Evolutionary conservation across 352 stramenopile genomes (phyloP), one percentile per base, ranked within the genome.

Genomic region (Pythium volutum): DNA sequence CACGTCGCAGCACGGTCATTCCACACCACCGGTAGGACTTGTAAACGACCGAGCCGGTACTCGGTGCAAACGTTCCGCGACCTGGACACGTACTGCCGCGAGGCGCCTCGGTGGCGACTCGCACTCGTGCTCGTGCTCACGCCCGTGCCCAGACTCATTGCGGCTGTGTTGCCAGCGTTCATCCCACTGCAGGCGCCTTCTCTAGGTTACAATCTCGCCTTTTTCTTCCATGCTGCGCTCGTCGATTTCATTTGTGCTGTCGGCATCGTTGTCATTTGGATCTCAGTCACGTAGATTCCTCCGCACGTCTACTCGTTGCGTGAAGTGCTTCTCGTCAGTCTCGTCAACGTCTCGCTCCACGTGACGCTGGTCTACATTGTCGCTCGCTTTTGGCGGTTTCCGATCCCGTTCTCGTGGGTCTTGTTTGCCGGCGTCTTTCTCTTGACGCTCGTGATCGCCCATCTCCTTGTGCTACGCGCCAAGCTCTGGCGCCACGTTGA

Each of bases 331-430:
- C 7, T 42, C 14, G 51, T 59, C 4, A 59, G 47, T 14, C 15
- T 23, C 9, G 14, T 67, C 33, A 46, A 42, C 59, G 22, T 38
- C 3, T 27, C 43, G 23, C 39, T 62, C 18, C 47, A 56, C 27
- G 22, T 39, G 1, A 2, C 42, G n/a, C 56, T 46, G 22, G 47
- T 49, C 4, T 56, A 52, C 45, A 5, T 22, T 18, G 45, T 36
- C 3, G 41, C 31, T 12, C 25, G 25, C 18, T 53, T 36, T 12
- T 67, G 61, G 61, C 42, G 52, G 14, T 67, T 48, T 29, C 61
- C 61, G 18, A 46, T 57, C 9, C 61, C 61, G 52, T 67, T 67
- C 36, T 16, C 22, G 15, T 51, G 34, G 46, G 53, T 58, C 8
- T 15, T 55, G 18, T 56, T 48, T 22, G 31, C 43, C 5, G 5